Conservation (phyloP, 2,329 filamentous ascomycete genomes). For the Akanthomyces muscarius region DNA sequence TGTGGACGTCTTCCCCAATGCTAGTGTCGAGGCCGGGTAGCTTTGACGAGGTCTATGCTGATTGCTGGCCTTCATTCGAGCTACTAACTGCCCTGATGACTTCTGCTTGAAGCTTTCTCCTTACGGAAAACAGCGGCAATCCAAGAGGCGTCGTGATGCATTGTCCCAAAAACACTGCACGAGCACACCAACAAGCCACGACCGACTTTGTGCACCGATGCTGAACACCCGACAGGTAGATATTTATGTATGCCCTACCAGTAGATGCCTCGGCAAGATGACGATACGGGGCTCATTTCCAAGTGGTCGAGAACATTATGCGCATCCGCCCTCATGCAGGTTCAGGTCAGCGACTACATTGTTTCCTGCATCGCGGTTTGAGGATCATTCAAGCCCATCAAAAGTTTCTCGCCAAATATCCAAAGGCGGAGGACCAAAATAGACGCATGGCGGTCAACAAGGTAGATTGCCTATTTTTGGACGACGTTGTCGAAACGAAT, state of each 20-base stretch:
- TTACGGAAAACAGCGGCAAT: background rate
- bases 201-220: background rate
- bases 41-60: background rate
- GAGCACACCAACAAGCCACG: background rate
- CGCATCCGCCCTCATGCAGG: background rate
- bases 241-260: background rate
- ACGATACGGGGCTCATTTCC: background rate
- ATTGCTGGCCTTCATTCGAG: background rate
- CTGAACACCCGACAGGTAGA: background rate
- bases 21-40: background rate
- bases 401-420: background rate
- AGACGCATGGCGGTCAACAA: background rate
- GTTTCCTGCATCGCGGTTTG: background rate
- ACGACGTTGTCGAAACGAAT: background rate
- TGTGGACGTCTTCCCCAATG: background rate
- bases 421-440: background rate
- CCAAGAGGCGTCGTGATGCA: background rate
- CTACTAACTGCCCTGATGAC: too few relatives aligned
- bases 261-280: background rate
- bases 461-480: background rate
- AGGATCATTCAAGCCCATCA: background rate
- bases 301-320: background rate
- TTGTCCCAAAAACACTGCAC: background rate
- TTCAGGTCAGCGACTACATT: background rate
- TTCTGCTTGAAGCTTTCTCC: background rate